Base-by-base conservation (phyloP, 306 rosid species). In the Medicago ruthenica region DNA sequence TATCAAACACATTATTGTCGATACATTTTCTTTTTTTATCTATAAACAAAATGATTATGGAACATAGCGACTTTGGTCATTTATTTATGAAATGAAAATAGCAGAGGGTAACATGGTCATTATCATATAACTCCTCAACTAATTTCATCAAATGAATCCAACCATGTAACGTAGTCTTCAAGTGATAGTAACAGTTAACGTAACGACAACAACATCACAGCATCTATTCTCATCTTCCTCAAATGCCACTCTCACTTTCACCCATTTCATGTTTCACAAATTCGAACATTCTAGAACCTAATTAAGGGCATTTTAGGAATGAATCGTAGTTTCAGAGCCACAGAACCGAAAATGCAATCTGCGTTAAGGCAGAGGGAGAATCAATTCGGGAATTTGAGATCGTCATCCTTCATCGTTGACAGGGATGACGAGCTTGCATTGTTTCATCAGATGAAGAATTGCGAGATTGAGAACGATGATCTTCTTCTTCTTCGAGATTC, bases 271-370 rank as follows among this genome's bases (percentile, higher is more conserved):
- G 27, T 27, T 27, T 27, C 31, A 27, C 31, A 27, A 34, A 34
- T 34, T 34, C 66, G 48, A 78, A 61, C 66, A 10, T 79, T 71
- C 82, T 60, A 13, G 71, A 78, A 70, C 36, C 36, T 75, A 50
- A 60, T 75, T 76, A 14, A 55, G 9, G 47, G 11, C 12, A 64
- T 77, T 87, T 72, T 57, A 70, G 81, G 39, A 58, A 95, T 95
- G 98, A 90, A 90, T 92, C 97, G 96, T 5, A 95, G 97, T 83
- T 90, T 95, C 81, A 90, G 96, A 84, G 96, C 96, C 41, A 88
- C 79, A 70, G 99, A 95, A 48, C 83, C 93, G 64, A 89, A 87
- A 85, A 90, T 88, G 92, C 90, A 84, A 41, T 84, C 86, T 65
- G 75, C 87, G 71, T 67, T 89, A 66, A 85, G 82, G 70, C 92